Base-by-base conservation (phyloP, 2,329 filamentous ascomycete species). In the Pyricularia sp. region DNA sequence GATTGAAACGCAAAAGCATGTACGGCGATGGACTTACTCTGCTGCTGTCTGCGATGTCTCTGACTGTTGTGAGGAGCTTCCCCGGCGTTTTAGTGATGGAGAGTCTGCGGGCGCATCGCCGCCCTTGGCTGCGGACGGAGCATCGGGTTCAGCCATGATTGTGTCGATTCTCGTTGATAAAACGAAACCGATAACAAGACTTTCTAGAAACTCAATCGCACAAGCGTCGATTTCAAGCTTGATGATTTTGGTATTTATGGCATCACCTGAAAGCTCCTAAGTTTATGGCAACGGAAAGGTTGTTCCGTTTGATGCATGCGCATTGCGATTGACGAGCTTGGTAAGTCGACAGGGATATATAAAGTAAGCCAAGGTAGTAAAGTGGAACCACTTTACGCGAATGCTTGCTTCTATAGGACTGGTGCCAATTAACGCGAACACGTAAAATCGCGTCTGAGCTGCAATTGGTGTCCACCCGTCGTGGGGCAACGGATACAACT, bases 1-100 rank as follows among this genome's bases (percentile, higher is more conserved):
- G n/a, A 28, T 28, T 3, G 5, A n/a, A 14, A 31, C 9, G 20
- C 36, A 10, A 6, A 11, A 14, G n/a, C 17, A 3, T 26, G 2
- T 7, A 30, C 1, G 23, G 11, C 17, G 12, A 28, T 25, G 1
- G 4, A 71, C 79, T 70, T 81, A 91, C 86, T 92, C 90, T 70
- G 87, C 88, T 36, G 90, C 90, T 20, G 90, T 93, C 73, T 92
- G 90, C 1, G 90, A 92, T 68, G 85, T 81, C 65, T 88, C 83
- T 0, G 86, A 88, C n/a, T 81, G 79, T 68, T 87, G 86, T 36
- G 87, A 89, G 73, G 87, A 84, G 80, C 87, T 89, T 70, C 85
- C 82, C 72, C 81, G 86, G 72, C 86, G 85, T 36, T 79, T 73
- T 6, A 74, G 70, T 31, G 74, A 68, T 2, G 73, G 69, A 12